phyloP scores from a whole-genome alignment of 2,329 filamentous ascomycete genomes.

The Chaetothyriales sp. region DNA sequence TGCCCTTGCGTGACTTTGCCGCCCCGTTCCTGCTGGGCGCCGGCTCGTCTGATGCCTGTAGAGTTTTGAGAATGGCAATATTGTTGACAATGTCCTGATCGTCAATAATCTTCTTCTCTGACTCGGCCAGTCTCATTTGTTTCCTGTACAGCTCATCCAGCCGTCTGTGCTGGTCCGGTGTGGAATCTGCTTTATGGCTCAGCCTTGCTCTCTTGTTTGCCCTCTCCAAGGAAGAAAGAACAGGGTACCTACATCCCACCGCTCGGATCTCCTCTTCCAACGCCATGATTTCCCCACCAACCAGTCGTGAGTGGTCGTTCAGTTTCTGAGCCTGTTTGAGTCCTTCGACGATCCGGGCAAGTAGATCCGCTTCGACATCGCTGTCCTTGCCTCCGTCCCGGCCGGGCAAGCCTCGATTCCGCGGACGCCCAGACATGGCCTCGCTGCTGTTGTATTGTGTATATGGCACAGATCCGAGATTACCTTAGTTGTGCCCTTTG shows the following conservation, averaged over 20 bases:
- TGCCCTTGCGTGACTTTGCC: constrained; percentile 31
- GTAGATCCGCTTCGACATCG: constrained; percentile 15
- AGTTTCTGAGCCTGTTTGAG: constrained; percentile 14
- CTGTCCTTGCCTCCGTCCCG: constrained; percentile 13
- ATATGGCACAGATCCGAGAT: no score
- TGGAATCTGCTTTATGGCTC: constrained; percentile 5
- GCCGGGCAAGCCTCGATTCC: constrained; percentile 11
- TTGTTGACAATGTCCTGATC: constrained; percentile 38
- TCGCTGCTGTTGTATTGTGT: not conserved
- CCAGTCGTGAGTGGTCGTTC: constrained; percentile 13
- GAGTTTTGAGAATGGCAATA: constrained; percentile 32
- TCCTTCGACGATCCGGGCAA: constrained; percentile 12
- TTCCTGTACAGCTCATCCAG: constrained; percentile 33
- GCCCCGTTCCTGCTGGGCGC: constrained; percentile 25
- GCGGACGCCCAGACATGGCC: constrained; percentile 13
- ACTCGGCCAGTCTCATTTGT: constrained; percentile 32
- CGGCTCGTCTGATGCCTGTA: constrained; percentile 34
- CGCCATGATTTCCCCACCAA: constrained; percentile 27
- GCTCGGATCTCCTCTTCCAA: constrained; percentile 31
- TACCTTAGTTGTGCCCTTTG: not conserved
- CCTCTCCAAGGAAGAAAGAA: no score
- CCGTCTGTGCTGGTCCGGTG: constrained; percentile 17
- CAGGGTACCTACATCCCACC: not conserved
- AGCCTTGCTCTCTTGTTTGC: not conserved
- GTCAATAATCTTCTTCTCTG: constrained; percentile 34